phyloP scores from a whole-genome alignment of 2,329 filamentous ascomycete species.

The Colletotrichum salicis region DNA sequence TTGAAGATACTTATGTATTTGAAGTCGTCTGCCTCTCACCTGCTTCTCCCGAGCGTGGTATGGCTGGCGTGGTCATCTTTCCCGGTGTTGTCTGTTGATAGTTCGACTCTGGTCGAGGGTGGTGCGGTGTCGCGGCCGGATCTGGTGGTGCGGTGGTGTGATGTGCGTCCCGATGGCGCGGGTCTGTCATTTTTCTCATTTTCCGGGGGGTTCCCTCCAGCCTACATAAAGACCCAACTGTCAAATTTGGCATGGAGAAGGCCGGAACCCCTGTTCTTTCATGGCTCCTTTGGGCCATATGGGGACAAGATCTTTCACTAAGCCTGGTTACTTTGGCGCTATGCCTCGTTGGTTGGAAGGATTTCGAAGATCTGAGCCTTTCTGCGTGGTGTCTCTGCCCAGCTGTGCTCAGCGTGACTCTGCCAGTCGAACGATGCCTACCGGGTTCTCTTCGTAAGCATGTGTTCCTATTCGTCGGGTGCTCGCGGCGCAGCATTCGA shows the following conservation, averaged over 20 bases:
- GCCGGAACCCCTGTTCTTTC: constrained; percentile 3
- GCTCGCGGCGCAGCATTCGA: constrained; percentile 13
- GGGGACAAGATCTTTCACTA: constrained; percentile 3
- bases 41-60: constrained; percentile 29
- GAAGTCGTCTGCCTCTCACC: constrained; percentile 7
- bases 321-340: not conserved
- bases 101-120: constrained; percentile 21
- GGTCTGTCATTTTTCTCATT: constrained; percentile 6
- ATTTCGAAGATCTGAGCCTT: constrained; percentile 10
- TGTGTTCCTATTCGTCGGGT: not conserved
- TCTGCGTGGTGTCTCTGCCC: constrained; percentile 7
- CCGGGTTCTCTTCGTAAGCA: constrained; percentile 21
- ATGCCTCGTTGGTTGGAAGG: constrained; percentile 14
- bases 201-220: not conserved
- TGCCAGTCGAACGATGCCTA: constrained; percentile 24
- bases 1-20: constrained; percentile 22
- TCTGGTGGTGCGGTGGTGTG: constrained; percentile 31
- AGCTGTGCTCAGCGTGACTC: constrained; percentile 13
- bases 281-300: constrained; percentile 13
- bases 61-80: not conserved
- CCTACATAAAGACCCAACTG: not conserved
- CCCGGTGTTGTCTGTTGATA: constrained; percentile 25
- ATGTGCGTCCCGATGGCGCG: constrained; percentile 29
- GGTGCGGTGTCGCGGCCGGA: constrained; percentile 28
- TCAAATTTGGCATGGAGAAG: not conserved